Percentiles rank a stretch among this genome's conserved stretches.
phyloP scores from a whole-genome alignment of 176 grass and related monocot species.

The Eremochloa ophiuroides region DNA sequence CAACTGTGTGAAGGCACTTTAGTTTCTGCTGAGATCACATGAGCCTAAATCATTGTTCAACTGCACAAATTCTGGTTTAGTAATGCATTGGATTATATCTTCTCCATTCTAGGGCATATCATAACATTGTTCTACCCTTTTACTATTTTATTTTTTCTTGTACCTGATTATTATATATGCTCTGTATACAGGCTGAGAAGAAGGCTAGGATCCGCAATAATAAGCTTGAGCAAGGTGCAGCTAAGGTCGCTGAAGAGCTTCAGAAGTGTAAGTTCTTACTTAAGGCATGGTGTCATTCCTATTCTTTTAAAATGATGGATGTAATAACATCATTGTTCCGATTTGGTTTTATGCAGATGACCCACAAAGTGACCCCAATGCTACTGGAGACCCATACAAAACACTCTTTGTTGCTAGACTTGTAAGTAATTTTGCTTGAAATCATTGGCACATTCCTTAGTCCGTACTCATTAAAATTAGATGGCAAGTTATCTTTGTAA shows the following conservation, averaged over 20 bases:
- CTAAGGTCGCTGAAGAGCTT: constrained; percentile 67
- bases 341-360: constrained; percentile 51
- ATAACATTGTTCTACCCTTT: background rate
- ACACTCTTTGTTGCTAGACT: constrained; percentile 82
- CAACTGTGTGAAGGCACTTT: background rate
- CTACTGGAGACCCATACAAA: constrained; percentile 80
- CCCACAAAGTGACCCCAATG: constrained; percentile 78
- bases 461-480: background rate
- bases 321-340: background rate
- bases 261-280: constrained; percentile 54
- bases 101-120: background rate
- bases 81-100: background rate
- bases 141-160: background rate
- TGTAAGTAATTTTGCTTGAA: constrained; percentile 41
- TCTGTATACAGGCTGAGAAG: constrained; percentile 55
- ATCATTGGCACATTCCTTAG: background rate
- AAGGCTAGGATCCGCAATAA: constrained; percentile 61
- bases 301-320: constrained; percentile 5
- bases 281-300: background rate
- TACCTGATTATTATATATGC: constrained; percentile 8
- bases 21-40: background rate
- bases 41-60: background rate
- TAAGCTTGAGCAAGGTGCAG: constrained; percentile 76
- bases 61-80: background rate
- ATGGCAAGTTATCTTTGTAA: constrained; percentile 9